Evolutionary conservation across 2,329 filamentous ascomycete genomes (phyloP).

Genomic region (Beauveria rudraprayagi): DNA sequence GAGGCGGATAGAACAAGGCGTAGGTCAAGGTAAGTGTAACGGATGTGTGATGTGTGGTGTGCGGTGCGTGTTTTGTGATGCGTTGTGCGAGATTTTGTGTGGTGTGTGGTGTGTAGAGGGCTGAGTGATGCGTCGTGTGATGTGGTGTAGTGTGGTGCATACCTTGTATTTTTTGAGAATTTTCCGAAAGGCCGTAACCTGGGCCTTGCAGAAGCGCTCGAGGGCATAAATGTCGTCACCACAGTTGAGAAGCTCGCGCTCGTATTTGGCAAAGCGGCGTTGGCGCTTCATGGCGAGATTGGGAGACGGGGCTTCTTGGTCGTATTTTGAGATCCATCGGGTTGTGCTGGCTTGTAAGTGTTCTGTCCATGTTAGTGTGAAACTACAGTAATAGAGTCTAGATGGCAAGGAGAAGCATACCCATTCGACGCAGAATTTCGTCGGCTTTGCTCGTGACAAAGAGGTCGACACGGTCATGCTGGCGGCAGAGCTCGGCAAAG

Average conservation of each 20-base stretch:
- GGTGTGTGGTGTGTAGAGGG: no score
- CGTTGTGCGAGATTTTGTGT: no score
- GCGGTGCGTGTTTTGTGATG: no score
- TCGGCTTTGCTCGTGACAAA: conserved; percentile 75
- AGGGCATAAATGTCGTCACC: conserved; percentile 65
- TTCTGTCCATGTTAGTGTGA: conserved; percentile 25
- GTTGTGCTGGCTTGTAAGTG: conserved; percentile 41
- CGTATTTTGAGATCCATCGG: conserved; percentile 37
- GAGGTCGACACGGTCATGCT: conserved; percentile 69
- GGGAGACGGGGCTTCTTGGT: conserved; percentile 20
- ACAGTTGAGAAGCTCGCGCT: conserved; percentile 46
- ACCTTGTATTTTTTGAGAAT: conserved; percentile 77
- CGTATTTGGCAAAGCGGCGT: conserved; percentile 45
- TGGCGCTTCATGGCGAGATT: conserved; percentile 37
- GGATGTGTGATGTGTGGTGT: no score
- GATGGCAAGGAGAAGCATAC: conserved; percentile 29
- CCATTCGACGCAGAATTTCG: conserved; percentile 63
- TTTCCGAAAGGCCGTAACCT: conserved; percentile 71
- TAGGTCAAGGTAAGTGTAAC: no score
- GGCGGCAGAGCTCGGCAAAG: conserved; percentile 59
- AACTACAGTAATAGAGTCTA: no score
- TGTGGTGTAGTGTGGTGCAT: conserved; percentile 15
- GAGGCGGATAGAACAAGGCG: no score
- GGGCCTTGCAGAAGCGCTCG: conserved; percentile 63
- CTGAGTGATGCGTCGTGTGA: no score